Percentiles rank a stretch among this genome's conserved stretches.
These are phyloP conservation scores for Yamadazyma kitorensis DNA, from an alignment of 805 yeast species.

Conservation along the genomic window DNA sequence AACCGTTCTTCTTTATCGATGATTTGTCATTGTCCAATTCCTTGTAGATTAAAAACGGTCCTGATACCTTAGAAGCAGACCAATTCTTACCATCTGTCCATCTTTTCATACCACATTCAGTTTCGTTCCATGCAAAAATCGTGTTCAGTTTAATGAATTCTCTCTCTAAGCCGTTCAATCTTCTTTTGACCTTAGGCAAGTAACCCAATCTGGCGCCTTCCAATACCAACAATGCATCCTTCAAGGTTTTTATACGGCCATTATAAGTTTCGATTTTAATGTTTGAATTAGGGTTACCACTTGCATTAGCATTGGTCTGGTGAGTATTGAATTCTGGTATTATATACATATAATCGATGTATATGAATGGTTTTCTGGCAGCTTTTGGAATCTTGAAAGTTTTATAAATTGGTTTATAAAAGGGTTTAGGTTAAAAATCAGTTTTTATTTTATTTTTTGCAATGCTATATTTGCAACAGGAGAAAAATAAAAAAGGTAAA, in stretches of 20 bases:
- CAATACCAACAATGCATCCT: constrained; percentile 61
- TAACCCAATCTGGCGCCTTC: constrained; percentile 61
- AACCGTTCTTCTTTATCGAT: constrained; percentile 44
- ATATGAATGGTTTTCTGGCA: constrained; percentile 4
- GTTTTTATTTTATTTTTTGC: too few relatives aligned
- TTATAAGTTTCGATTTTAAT: constrained; percentile 47
- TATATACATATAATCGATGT: constrained; percentile 14
- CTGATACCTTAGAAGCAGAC: constrained; percentile 70
- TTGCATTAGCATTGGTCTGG: constrained; percentile 4
- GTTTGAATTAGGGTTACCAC: constrained; percentile 3
- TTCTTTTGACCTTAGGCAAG: constrained; percentile 56
- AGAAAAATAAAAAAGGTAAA: too few relatives aligned
- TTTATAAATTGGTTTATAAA: too few relatives aligned
- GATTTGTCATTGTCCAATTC: constrained; percentile 47
- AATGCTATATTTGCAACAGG: too few relatives aligned
- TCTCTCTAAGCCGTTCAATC: constrained; percentile 58
- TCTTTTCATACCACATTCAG: constrained; percentile 65
- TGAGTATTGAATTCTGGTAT: constrained; percentile 15
- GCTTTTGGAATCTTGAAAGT: constrained; percentile 10
- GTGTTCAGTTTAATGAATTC: constrained; percentile 57
- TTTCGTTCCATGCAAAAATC: constrained; percentile 70
- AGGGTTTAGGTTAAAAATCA: too few relatives aligned
- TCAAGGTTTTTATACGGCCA: constrained; percentile 55
- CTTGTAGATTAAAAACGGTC: constrained; percentile 50
- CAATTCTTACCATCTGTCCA: constrained; percentile 80